Percentiles rank a stretch among this genome's conserved stretches.
Evolutionary conservation across 805 yeast species (phyloP).

Genomic region (Teunomyces pallodes): DNA sequence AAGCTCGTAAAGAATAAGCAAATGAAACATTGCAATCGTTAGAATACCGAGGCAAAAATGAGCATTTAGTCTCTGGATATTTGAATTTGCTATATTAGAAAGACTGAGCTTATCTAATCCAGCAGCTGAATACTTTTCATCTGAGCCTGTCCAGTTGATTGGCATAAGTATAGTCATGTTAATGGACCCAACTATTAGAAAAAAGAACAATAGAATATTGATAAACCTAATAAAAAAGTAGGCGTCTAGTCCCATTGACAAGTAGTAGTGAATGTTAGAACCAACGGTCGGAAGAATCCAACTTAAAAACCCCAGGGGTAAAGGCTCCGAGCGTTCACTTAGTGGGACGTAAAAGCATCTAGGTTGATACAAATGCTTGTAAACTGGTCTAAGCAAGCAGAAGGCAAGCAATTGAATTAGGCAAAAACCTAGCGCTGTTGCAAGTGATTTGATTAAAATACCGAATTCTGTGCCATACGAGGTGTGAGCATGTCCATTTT

Average conservation of each 20-base stretch:
- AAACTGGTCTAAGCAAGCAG: constrained; percentile 33
- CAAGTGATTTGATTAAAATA: constrained; percentile 54
- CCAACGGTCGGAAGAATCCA: constrained; percentile 53
- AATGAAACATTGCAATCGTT: constrained; percentile 56
- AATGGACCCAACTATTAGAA: constrained; percentile 49
- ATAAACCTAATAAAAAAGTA: constrained; percentile 69
- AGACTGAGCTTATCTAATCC: constrained; percentile 72
- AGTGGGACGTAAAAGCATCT: constrained; percentile 44
- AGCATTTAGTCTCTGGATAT: constrained; percentile 49
- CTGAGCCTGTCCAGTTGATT: constrained; percentile 50
- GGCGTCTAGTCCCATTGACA: constrained; percentile 65
- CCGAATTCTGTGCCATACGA: constrained; percentile 58
- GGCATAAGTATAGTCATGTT: constrained; percentile 64
- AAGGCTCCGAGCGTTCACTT: constrained; percentile 34
- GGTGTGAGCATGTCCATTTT: constrained; percentile 57
- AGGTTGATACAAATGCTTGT: constrained; percentile 51
- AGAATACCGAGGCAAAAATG: constrained; percentile 62
- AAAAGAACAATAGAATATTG: constrained; percentile 48
- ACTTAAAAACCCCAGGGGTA: constrained; percentile 44
- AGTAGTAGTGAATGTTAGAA: constrained; percentile 42
- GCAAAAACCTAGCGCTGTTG: constrained; percentile 54
- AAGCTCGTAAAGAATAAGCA: constrained; percentile 56
- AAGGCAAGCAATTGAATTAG: constrained; percentile 47
- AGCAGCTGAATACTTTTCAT: constrained; percentile 21
- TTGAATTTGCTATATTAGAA: constrained; percentile 59